phyloP scores from a whole-genome alignment of 495 filamentous ascomycete genomes.

The Penicillium cosmopolitanum region DNA sequence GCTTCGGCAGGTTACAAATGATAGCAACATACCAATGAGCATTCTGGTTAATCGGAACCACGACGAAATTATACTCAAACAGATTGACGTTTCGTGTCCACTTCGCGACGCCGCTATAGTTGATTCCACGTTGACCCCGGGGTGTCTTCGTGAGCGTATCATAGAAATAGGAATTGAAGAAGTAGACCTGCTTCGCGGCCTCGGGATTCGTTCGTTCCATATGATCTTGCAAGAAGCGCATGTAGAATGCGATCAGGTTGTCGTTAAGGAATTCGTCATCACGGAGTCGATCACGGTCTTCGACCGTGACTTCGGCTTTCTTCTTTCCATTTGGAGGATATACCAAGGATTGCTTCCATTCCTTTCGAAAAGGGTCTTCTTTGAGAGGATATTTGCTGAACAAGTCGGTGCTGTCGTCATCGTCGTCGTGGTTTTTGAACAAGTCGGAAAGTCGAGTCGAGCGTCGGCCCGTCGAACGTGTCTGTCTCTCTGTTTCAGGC shows the following conservation, averaged over 20 bases:
- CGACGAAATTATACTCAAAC: slow-evolving; percentile 82
- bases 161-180: slow-evolving; percentile 94
- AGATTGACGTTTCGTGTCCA: slow-evolving; percentile 91
- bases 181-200: slow-evolving; percentile 69
- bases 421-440: slow-evolving; percentile 9
- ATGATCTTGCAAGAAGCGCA: slow-evolving; percentile 72
- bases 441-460: slow-evolving; percentile 7
- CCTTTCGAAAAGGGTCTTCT: slow-evolving; percentile 26
- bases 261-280: slow-evolving; percentile 91
- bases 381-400: slow-evolving; percentile 3
- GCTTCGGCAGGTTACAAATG: slow-evolving; percentile 81
- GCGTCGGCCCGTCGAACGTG: slow-evolving; percentile 35
- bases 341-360: slow-evolving; percentile 61
- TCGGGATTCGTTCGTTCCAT: slow-evolving; percentile 58
- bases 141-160: slow-evolving; percentile 65
- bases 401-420: slow-evolving; percentile 13
- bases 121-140: slow-evolving; percentile 62
- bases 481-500: slow-evolving; percentile 23
- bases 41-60: slow-evolving; percentile 88
- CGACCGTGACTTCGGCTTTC: slow-evolving; percentile 73
- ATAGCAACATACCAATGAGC: slow-evolving; percentile 95
- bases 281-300: slow-evolving; percentile 79
- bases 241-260: slow-evolving; percentile 85
- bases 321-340: slow-evolving; percentile 71
- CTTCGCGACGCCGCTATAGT: slow-evolving; percentile 79